Evolutionary conservation across 2,329 filamentous ascomycete genomes (phyloP), one percentile per base, ranked within the genome.

Genomic region (Sclerotinia sclerotiorum): DNA sequence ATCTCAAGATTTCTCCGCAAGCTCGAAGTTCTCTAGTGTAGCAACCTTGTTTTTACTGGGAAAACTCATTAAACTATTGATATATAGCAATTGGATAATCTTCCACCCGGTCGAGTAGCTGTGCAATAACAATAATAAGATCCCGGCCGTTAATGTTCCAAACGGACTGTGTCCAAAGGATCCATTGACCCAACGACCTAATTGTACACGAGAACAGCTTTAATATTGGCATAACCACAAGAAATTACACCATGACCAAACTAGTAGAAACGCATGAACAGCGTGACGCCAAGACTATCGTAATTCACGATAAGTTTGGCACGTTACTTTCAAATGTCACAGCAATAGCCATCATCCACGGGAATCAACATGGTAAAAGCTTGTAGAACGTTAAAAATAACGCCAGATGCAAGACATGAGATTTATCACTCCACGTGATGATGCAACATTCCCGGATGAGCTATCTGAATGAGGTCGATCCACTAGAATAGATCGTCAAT

Each of bases 201-300:
- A 32, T 19, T 19, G 21, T 46, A 5, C 29, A 49, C 44, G 15
- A 49, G 27, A 32, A 49, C 44, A 27, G 13, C 29, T 39, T 51
- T 62, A 62, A 62, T 21, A 62, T 62, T 49, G n/a, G 60, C 46
- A 51, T 24, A 21, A 8, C 27, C 21, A 51, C 24, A 39, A 51
- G 5, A 39, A 39, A 51, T 51, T 17, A 21, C 60, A 39, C 7
- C 4, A 24, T 24, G 44, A n/a, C 7, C 21, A 1, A 8, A 49
- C 6, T 35, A 17, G 60, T 35, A 27, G 21, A 62, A 17, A 27
- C 19, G 60, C 60, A 51, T 62, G n/a, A 27, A 51, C 29, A 51
- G 46, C 60, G 60, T 62, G 58, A 32, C 46, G 58, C 58, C 58
- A 35, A 62, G 46, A 24, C 15, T 46, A 49, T 35, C 52, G 29